phyloP scores from a whole-genome alignment of 2,329 filamentous ascomycete genomes.

The Fusarium sp. region DNA sequence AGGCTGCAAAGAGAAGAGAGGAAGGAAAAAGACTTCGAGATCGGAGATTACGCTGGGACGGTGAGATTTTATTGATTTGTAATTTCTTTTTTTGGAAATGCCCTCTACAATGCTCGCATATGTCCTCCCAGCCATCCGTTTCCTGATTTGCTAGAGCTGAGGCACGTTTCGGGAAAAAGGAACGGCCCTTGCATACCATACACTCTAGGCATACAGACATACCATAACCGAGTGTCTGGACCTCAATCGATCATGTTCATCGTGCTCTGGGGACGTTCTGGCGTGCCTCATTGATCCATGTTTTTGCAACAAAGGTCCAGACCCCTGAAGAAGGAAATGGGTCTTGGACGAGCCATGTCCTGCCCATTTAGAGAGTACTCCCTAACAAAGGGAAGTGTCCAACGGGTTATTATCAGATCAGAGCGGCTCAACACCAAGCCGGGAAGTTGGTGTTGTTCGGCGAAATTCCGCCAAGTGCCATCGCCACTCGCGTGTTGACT shows the following conservation, averaged over 20 bases:
- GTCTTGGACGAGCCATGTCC: not conserved
- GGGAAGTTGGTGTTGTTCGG: not conserved
- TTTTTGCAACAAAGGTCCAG: not conserved
- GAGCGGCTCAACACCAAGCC: not conserved
- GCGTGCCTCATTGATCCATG: not conserved
- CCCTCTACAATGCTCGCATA: not conserved
- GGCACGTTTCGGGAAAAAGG: not conserved
- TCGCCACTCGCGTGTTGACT: not conserved
- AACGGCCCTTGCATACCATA: not conserved
- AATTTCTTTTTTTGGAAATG: not conserved
- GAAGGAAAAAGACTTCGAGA: not conserved
- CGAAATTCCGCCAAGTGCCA: not conserved
- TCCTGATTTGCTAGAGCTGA: not conserved
- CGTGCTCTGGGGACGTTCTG: not conserved
- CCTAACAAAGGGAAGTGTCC: not conserved
- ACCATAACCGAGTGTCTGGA: not conserved
- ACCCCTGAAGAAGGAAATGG: not conserved
- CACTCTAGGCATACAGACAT: not conserved
- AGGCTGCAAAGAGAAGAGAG: not conserved
- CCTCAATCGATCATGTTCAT: not conserved
- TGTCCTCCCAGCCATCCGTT: not conserved
- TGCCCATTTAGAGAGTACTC: not conserved
- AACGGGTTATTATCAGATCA: not conserved
- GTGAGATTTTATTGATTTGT: not conserved
- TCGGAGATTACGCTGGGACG: not conserved